Percentiles rank a stretch among this genome's conserved stretches.
Evolutionary conservation across 768 basidiomycete genomes (phyloP).

Genomic region (Mycena rebaudengoi): DNA sequence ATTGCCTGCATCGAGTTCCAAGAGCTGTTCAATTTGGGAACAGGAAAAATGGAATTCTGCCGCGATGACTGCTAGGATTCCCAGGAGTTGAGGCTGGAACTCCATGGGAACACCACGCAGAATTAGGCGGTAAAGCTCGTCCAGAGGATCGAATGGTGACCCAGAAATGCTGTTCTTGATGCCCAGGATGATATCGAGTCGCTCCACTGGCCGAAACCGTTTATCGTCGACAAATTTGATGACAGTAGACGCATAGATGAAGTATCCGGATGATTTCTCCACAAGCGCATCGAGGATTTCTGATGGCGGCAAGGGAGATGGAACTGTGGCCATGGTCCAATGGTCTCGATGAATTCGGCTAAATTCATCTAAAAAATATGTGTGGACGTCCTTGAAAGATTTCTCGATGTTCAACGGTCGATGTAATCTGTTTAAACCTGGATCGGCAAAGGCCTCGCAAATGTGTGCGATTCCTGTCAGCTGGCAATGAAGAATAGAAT

Average conservation of each 20-base stretch:
- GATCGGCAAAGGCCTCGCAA: conserved; percentile 9
- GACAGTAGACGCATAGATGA: conserved; percentile 29
- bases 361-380: conserved; percentile 5
- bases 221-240: conserved; percentile 7
- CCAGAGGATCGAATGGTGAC: neutral
- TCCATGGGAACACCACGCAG: neutral
- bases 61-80: neutral
- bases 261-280: conserved; percentile 32
- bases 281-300: conserved; percentile 22
- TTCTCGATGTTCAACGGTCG: conserved; percentile 2
- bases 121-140: neutral
- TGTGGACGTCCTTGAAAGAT: conserved; percentile 26
- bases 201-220: neutral
- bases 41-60: neutral
- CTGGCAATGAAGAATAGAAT: conserved; percentile 38
- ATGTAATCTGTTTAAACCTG: neutral
- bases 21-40: neutral
- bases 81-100: neutral
- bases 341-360: neutral
- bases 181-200: conserved; percentile 1
- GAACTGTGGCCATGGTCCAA: neutral
- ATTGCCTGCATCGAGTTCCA: neutral
- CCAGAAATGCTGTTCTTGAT: neutral
- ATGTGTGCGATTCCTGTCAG: conserved; percentile 37
- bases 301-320: conserved; percentile 28